Conservation (phyloP, 2,329 filamentous ascomycete genomes). For the Neofusicoccum ribis region DNA sequence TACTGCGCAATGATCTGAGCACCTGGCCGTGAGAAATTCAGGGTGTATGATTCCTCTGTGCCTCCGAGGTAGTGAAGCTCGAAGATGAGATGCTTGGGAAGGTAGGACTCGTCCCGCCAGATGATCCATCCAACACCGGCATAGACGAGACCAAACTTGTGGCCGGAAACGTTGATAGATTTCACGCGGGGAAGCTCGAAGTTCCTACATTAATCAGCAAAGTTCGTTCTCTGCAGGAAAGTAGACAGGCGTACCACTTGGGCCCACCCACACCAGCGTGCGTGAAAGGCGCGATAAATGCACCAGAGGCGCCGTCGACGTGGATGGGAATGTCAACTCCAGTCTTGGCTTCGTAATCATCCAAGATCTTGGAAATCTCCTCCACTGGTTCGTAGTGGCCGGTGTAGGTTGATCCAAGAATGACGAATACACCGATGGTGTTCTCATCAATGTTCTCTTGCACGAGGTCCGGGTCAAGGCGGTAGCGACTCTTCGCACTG, state of each 20-base stretch:
- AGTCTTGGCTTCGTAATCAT: conserved; percentile 62
- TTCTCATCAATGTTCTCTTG: conserved; percentile 72
- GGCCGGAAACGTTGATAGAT: conserved; percentile 66
- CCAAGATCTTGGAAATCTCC: conserved; percentile 64
- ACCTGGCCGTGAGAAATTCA: conserved; percentile 72
- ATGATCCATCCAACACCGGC: conserved; percentile 70
- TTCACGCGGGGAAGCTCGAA: conserved; percentile 63
- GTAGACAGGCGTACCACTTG: conserved; percentile 52
- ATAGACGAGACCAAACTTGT: conserved; percentile 65
- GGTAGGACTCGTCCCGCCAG: conserved; percentile 64
- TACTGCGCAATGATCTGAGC: conserved; percentile 71
- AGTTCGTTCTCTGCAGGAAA: too few relatives aligned
- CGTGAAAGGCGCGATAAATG: conserved; percentile 63
- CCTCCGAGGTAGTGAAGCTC: conserved; percentile 71
- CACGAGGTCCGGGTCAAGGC: conserved; percentile 64
- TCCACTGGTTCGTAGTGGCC: conserved; percentile 73
- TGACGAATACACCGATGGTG: conserved; percentile 74
- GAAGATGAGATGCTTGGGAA: conserved; percentile 69
- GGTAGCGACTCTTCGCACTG: conserved; percentile 59
- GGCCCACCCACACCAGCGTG: conserved; percentile 55
- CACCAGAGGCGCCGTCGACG: conserved; percentile 61
- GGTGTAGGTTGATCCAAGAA: conserved; percentile 71
- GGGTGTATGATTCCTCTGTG: conserved; percentile 68
- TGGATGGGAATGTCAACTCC: conserved; percentile 68
- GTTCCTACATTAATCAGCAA: conserved; percentile 43